phyloP scores from a whole-genome alignment of 441 rosid species.

The Erysimum cheiri region DNA sequence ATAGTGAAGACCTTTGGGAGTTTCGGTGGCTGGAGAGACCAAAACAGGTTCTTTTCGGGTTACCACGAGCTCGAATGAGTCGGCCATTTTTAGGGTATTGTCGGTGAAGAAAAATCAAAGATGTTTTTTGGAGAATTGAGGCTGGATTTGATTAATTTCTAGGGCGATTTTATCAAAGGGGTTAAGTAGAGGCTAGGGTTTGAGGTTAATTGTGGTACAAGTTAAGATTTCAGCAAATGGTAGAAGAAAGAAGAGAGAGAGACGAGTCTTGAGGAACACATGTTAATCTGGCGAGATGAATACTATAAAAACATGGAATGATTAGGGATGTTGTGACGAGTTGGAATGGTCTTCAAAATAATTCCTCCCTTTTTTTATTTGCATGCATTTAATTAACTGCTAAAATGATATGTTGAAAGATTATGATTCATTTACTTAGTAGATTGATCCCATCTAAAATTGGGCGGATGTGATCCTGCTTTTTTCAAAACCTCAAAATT shows the following conservation, averaged over 20 bases:
- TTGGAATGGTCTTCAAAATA: background rate
- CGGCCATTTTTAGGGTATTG: conserved; percentile 28
- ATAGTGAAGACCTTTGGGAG: conserved; percentile 67
- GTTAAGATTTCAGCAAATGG: conserved; percentile 12
- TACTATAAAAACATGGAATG: background rate
- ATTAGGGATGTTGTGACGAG: background rate
- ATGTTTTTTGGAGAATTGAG: conserved; percentile 25
- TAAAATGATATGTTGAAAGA: background rate
- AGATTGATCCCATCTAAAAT: background rate
- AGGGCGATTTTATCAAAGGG: conserved; percentile 15
- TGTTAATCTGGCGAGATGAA: background rate
- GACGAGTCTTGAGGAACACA: conserved; percentile 24
- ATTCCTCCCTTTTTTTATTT: background rate
- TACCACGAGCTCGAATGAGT: conserved; percentile 50
- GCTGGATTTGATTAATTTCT: conserved; percentile 12
- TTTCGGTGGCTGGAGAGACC: conserved; percentile 66
- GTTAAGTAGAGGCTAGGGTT: conserved; percentile 38
- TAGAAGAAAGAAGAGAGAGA: conserved; percentile 6
- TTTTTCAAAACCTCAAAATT: background rate
- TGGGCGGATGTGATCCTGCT: background rate
- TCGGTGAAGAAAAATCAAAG: conserved; percentile 11
- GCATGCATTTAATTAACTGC: background rate
- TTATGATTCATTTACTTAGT: background rate
- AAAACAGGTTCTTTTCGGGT: conserved; percentile 55
- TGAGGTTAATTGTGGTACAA: conserved; percentile 40